Evolutionary conservation across 208 protist species (phyloP), one percentile per base, ranked within the genome.

Genomic region (Trypanosoma lewisi): DNA sequence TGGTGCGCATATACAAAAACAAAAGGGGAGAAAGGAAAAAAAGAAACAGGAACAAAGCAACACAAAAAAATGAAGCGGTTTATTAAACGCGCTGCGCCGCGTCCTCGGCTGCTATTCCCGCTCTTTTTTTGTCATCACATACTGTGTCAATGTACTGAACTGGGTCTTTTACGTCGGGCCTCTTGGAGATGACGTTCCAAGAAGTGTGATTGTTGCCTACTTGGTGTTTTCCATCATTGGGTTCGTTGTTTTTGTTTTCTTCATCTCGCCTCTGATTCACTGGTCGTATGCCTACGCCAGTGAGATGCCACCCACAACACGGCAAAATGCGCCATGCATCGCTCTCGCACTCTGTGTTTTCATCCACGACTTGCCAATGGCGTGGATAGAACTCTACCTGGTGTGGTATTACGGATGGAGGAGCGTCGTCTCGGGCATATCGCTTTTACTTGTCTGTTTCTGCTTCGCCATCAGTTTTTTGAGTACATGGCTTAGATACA

Each of bases 361-460:
- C 11, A 33, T 79, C 3, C 82, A 92, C 48, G 82, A 80, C 44
- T 79, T 95, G 33, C 80, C 89, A 25, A 75, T 90, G 70, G 68
- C 70, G 51, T 89, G 80, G 79, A 54, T 95, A 31, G 83, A 93
- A 50, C 63, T 93, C 48, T 91, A 80, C 68, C 63, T 91, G n/a
- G 73, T 87, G 33, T 80, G 70, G 54, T 60, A 53, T 44, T 76
- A 77, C 36, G 82, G 89, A 34, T 87, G 73, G 69, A 73, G 47
- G 3, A 64, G 84, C 44, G 49, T 89, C 12, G 27, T 95, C 4
- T 84, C 89, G 44, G 74, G 77, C 48, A 77, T 93, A 37, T 91
- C 84, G 0, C 55, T 95, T 45, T 72, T 93, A 17, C 60, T 90
- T 27, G 76, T 75, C 0, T 65, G 80, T 28, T 36, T 91, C 2